A percentile compares a stretch with the other conserved stretches of the same genome.
Evolutionary conservation across 352 stramenopile species (phyloP).

Genomic region (Pythium phragmitis): DNA sequence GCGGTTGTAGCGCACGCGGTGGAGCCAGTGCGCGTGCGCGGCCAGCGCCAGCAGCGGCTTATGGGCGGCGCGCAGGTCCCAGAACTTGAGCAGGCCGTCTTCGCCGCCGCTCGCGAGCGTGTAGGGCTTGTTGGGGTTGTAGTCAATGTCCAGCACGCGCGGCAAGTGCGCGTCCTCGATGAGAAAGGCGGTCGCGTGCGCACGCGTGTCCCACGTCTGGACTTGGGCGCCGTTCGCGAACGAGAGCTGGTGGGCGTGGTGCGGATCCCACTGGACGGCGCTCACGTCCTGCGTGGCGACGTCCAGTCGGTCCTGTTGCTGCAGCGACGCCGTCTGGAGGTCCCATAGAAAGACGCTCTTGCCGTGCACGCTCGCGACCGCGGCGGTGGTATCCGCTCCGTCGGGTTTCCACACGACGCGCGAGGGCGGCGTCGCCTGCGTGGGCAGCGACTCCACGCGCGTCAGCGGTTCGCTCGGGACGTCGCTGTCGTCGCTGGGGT

Average conservation of each 20-base stretch:
- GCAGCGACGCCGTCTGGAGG: conserved; percentile 39
- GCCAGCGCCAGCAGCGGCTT: conserved; percentile 81
- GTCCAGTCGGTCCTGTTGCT: conserved; percentile 53
- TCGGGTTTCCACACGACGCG: conserved; percentile 42
- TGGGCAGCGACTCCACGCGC: conserved; percentile 37
- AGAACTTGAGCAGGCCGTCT: conserved; percentile 97
- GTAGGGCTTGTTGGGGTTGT: conserved; percentile 98
- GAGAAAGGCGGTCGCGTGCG: conserved; percentile 30
- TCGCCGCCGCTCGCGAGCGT: conserved; percentile 90
- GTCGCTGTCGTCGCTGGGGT: conserved; percentile 18
- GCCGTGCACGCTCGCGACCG: conserved; percentile 18
- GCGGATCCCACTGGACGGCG: conserved; percentile 79
- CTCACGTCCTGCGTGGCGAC: conserved; percentile 35
- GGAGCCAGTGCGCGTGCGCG: conserved; percentile 94
- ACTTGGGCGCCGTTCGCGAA: conserved; percentile 61
- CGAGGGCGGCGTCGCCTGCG: conserved; percentile 2
- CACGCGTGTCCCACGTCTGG: conserved; percentile 75
- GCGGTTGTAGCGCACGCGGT: conserved; percentile 94
- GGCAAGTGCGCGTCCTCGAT: conserved; percentile 64
- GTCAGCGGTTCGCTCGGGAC: conserved; percentile 31
- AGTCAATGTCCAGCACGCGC: conserved; percentile 90
- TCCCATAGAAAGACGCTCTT: conserved; percentile 46
- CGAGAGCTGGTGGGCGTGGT: conserved; percentile 65
- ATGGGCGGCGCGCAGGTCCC: conserved; percentile 90
- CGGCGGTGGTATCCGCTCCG: conserved; percentile 2